Evolutionary conservation across 208 protist species (phyloP).

Genomic region (Acanthamoeba triangularis): DNA sequence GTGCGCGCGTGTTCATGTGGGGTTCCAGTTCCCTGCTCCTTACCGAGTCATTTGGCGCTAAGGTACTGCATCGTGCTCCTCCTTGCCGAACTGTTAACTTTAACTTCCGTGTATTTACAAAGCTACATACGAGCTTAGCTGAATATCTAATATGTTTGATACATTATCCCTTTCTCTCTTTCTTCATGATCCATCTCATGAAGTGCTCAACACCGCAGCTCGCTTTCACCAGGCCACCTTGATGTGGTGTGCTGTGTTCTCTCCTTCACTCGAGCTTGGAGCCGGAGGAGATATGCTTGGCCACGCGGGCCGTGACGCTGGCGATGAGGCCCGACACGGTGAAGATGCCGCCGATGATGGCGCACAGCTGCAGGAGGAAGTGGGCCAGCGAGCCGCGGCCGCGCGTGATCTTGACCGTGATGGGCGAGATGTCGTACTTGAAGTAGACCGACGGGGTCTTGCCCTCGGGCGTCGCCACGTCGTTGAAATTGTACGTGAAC

Average conservation of each 20-base stretch:
- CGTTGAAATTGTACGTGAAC: constrained; percentile 73
- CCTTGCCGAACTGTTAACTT: no score
- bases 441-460: constrained; percentile 49
- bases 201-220: not conserved
- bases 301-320: not conserved
- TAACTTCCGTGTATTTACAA: not conserved
- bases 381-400: constrained; percentile 44
- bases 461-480: not conserved
- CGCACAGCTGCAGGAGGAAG: constrained; percentile 67
- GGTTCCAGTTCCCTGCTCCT: no score
- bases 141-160: not conserved
- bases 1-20: no score
- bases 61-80: no score
- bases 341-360: constrained; percentile 62
- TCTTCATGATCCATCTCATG: not conserved
- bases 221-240: no score
- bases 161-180: not conserved
- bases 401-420: constrained; percentile 61
- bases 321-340: constrained; percentile 59
- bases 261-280: not conserved
- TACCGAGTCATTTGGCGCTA: no score
- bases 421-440: constrained; percentile 70
- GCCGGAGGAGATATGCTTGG: not conserved
- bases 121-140: not conserved
- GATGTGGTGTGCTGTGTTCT: not conserved